A percentile compares a stretch with the other conserved stretches of the same genome.
Evolutionary conservation across 805 yeast genomes (phyloP).

Genomic region (Metschnikowia kofuensis): DNA sequence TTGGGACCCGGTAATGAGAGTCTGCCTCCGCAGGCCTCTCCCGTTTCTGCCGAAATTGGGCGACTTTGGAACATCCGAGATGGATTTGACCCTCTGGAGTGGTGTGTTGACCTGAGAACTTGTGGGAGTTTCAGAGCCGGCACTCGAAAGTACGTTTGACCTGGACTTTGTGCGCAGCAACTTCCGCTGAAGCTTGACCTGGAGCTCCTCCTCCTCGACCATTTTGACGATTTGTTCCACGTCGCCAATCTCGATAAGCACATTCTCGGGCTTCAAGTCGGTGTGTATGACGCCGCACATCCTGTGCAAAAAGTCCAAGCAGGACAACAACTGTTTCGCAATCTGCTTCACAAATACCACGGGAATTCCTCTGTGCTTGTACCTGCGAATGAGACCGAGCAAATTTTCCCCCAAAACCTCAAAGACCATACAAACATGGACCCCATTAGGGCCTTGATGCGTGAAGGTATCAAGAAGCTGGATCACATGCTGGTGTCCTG

Average conservation of each 20-base stretch:
- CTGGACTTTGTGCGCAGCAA: slow-evolving; percentile 16
- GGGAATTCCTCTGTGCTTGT: slow-evolving; percentile 44
- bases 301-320: slow-evolving; percentile 56
- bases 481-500: slow-evolving; percentile 51
- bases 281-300: slow-evolving; percentile 53
- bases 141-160: slow-evolving; percentile 3
- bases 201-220: slow-evolving; percentile 60
- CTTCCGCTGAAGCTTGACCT: slow-evolving; percentile 36
- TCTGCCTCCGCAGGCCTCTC: slow-evolving; percentile 62
- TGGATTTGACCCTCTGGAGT: slow-evolving; percentile 15
- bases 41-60: slow-evolving; percentile 44
- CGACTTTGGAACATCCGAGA: slow-evolving; percentile 20
- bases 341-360: slow-evolving; percentile 52
- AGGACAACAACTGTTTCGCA: slow-evolving; percentile 53
- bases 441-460: slow-evolving; percentile 60
- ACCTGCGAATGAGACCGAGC: slow-evolving; percentile 48
- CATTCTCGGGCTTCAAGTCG: slow-evolving; percentile 19
- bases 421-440: slow-evolving; percentile 63
- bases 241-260: slow-evolving; percentile 63
- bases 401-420: slow-evolving; percentile 64
- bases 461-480: slow-evolving; percentile 53
- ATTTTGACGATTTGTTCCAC: slow-evolving; percentile 71
- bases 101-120: slow-evolving; percentile 12
- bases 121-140: slow-evolving; percentile 6
- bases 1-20: slow-evolving; percentile 85